Percentiles rank a stretch among this genome's conserved stretches.
These are phyloP conservation scores for Chloris gayana DNA, from an alignment of 176 grass and related monocot species.

Conservation along the genomic window DNA sequence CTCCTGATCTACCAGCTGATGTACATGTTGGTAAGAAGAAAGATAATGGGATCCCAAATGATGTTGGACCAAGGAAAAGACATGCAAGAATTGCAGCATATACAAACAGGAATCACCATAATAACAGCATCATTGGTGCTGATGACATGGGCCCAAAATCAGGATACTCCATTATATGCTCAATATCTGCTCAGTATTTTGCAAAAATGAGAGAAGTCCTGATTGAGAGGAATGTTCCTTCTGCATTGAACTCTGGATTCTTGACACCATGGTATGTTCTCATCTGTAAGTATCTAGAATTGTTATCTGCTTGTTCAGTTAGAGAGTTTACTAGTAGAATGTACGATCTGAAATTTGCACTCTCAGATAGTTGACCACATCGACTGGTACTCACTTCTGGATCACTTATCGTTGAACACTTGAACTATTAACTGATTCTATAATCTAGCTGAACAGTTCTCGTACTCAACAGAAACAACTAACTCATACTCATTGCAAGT, in stretches of 20 bases:
- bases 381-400: background rate
- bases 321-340: slow-evolving; percentile 1
- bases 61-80: slow-evolving; percentile 75
- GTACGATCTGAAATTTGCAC: background rate
- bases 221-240: slow-evolving; percentile 88
- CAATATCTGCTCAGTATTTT: slow-evolving; percentile 86
- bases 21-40: slow-evolving; percentile 81
- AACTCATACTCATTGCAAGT: background rate
- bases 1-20: slow-evolving; percentile 85
- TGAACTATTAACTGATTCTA: background rate
- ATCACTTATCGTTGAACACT: background rate
- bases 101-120: slow-evolving; percentile 67
- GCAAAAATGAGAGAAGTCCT: slow-evolving; percentile 90
- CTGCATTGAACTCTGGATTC: slow-evolving; percentile 91
- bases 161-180: slow-evolving; percentile 84
- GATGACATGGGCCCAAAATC: slow-evolving; percentile 68
- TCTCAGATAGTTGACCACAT: slow-evolving; percentile 5
- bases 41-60: slow-evolving; percentile 70
- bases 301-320: slow-evolving; percentile 33
- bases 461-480: background rate
- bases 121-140: slow-evolving; percentile 49
- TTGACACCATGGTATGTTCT: slow-evolving; percentile 85
- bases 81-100: slow-evolving; percentile 70
- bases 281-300: slow-evolving; percentile 1
- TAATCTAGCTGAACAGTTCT: background rate